Conservation (phyloP, 1,284 basidiomycete genomes). For the Heterobasidion parviporum region DNA sequence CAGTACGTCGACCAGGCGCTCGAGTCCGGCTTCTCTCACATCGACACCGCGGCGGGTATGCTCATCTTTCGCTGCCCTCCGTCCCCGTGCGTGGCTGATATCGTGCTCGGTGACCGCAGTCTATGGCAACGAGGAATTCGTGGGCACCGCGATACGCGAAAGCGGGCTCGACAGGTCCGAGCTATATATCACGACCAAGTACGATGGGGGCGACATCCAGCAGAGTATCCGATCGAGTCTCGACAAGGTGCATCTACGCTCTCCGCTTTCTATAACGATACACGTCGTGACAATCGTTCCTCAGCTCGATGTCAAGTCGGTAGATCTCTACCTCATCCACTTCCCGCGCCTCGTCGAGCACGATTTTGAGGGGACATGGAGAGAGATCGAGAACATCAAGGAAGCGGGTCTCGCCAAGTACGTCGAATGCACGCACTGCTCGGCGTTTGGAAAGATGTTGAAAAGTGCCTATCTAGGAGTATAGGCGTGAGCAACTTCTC, state of each 20-base stretch:
- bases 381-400: conserved; percentile 49
- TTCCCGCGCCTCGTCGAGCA: conserved; percentile 36
- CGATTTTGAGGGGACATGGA: conserved; percentile 51
- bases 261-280: background rate
- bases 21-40: conserved; percentile 26
- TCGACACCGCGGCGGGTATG: conserved; percentile 26
- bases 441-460: background rate
- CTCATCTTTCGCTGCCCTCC: background rate
- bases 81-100: background rate
- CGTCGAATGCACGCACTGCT: conserved; percentile 6
- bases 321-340: conserved; percentile 71
- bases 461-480: conserved; percentile 32
- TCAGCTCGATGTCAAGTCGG: conserved; percentile 55
- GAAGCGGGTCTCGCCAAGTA: conserved; percentile 51
- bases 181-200: conserved; percentile 41
- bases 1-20: conserved; percentile 25
- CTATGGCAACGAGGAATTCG: conserved; percentile 32
- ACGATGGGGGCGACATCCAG: conserved; percentile 38
- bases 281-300: background rate
- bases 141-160: conserved; percentile 28
- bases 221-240: conserved; percentile 51
- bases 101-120: conserved; percentile 12
- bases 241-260: conserved; percentile 34
- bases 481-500: conserved; percentile 74
- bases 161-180: conserved; percentile 25